Conservation (phyloP, 208 protist genomes). For the Porcisia deanei region DNA sequence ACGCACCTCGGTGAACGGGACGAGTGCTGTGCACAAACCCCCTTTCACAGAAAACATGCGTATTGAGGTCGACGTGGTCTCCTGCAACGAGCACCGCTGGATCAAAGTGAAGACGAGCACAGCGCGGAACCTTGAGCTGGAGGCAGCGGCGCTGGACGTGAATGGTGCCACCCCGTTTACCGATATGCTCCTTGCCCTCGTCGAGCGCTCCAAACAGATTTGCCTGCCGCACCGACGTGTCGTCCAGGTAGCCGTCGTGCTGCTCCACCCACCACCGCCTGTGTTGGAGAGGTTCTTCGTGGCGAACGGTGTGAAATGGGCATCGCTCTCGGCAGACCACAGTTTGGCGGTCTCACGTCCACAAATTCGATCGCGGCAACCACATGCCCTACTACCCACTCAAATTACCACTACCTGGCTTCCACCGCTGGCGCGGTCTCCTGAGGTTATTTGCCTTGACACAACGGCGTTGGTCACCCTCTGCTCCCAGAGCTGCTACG, state of each 20-base stretch:
- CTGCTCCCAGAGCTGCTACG: slow-evolving; percentile 70
- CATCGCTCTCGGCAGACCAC: background rate
- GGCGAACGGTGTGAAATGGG: slow-evolving; percentile 12
- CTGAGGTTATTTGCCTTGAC: slow-evolving; percentile 61
- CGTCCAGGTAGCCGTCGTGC: slow-evolving; percentile 37
- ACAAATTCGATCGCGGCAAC: background rate
- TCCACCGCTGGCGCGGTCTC: slow-evolving; percentile 9
- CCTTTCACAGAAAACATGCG: background rate
- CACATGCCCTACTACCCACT: background rate
- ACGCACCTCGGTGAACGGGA: background rate
- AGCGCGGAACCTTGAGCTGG: slow-evolving; percentile 20
- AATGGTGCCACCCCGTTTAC: slow-evolving; percentile 27
- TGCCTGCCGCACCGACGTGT: slow-evolving; percentile 31
- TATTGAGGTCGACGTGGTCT: slow-evolving; percentile 66
- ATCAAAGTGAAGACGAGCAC: slow-evolving; percentile 57
- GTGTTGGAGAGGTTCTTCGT: slow-evolving; percentile 13
- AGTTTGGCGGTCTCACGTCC: background rate
- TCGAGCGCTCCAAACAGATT: slow-evolving; percentile 15
- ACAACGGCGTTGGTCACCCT: slow-evolving; percentile 73
- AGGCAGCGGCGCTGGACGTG: slow-evolving; percentile 23
- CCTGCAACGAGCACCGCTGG: slow-evolving; percentile 58
- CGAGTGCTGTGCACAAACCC: background rate
- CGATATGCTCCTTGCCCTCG: slow-evolving; percentile 28
- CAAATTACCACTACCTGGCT: slow-evolving; percentile 16
- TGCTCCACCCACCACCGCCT: slow-evolving; percentile 24